Base-by-base conservation (phyloP, 2,329 filamentous ascomycete genomes). In the Sporothrix pallida region DNA sequence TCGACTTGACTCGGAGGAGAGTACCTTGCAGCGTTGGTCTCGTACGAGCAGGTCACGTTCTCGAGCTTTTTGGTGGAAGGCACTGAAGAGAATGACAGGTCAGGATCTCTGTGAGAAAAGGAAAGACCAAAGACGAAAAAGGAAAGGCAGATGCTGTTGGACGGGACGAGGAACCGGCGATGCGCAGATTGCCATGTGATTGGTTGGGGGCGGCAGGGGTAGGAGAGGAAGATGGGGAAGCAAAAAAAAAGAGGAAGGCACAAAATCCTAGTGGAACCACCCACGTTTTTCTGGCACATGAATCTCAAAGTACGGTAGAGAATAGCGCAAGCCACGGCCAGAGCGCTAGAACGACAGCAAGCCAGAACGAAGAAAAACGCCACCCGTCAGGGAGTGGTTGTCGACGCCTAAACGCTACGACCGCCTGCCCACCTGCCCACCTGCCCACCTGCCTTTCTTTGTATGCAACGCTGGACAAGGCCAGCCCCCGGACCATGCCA, bases 81-180 rank as follows among this genome's bases (percentile, higher is more conserved):
- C 56, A 60, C 31, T 31, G 15, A 58, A 20, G 56, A 23, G 56
- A 13, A 37, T 60, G 56, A 60, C 56, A 37, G 56, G 56, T 26
- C 56, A 37, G 44, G 37, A 63, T 37, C 60, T 5, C 1, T 6
- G 31, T 37, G 31, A 6, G 31, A 10, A 20, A 12, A 1, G 13
- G 6, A 2, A 37, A 37, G 6, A n/a, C 8, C 6, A 52, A 17
- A 23, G 2, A 26, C 44, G 13, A 52, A 52, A 48, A n/a, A 46
- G 46, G 23, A 52, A 68, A 67, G 44, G 63, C 63, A 50, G 23
- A 3, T 37, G 63, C 63, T 52, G 23, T 46, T 46, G 26, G 63
- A 50, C 65, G 65, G 65, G 46, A 69, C 65, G 65, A 69, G 48
- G 65, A 69, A 69, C 65, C 65, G 65, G 23, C 50, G 50, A 56